These are phyloP conservation scores for Scytalidium lignicola DNA, from an alignment of 2,329 filamentous ascomycete genomes.

Conservation along the genomic window DNA sequence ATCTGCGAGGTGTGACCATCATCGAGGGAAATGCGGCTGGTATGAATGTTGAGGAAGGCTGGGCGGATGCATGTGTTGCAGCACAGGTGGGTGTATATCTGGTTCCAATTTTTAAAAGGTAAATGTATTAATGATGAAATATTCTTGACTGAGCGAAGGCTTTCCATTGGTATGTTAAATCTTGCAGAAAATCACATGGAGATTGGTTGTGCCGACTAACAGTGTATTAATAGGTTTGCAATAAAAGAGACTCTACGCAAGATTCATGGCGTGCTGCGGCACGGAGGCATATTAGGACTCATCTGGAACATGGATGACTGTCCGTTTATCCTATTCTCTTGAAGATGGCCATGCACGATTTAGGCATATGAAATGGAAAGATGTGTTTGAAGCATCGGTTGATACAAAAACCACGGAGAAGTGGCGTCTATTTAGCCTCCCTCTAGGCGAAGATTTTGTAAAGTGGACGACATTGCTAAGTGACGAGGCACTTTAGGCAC, in stretches of 20 bases:
- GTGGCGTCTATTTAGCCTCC: slow-evolving; percentile 26
- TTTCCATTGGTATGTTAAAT: slow-evolving; percentile 35
- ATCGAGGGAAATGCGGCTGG: slow-evolving; percentile 52
- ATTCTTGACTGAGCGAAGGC: too few species aligned
- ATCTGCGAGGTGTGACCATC: slow-evolving; percentile 42
- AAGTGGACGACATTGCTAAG: slow-evolving; percentile 54
- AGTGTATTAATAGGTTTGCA: slow-evolving; percentile 66
- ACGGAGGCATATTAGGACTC: slow-evolving; percentile 55
- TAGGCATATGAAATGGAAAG: slow-evolving; percentile 58
- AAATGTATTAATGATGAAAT: neutral
- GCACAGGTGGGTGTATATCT: slow-evolving; percentile 54
- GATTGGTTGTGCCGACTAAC: too few species aligned
- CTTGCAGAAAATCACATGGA: neutral
- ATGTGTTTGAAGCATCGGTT: too few species aligned
- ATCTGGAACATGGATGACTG: slow-evolving; percentile 75
- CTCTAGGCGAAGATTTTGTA: slow-evolving; percentile 49
- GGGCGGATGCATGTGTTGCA: slow-evolving; percentile 60
- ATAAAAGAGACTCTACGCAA: slow-evolving; percentile 56
- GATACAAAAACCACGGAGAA: slow-evolving; percentile 36
- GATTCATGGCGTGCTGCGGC: slow-evolving; percentile 60
- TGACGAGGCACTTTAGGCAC: slow-evolving; percentile 56
- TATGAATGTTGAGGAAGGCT: slow-evolving; percentile 50
- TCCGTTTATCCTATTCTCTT: slow-evolving; percentile 32
- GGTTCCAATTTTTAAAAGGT: neutral
- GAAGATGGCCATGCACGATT: slow-evolving; percentile 60